These are phyloP conservation scores for Capronia epimyces DNA, from an alignment of 2,329 filamentous ascomycete species.

Conservation along the genomic window DNA sequence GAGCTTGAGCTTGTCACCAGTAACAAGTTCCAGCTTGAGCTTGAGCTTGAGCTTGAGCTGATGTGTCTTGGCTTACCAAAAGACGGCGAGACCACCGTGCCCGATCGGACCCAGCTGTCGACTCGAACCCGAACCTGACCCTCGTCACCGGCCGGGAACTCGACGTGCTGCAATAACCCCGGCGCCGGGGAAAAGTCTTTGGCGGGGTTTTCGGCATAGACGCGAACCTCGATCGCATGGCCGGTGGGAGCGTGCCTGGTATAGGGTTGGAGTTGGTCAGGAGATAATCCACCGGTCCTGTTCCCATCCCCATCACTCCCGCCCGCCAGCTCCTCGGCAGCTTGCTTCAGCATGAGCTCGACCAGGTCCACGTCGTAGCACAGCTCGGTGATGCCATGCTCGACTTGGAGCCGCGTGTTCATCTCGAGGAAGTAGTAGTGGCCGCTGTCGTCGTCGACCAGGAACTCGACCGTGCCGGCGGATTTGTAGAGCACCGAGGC, in stretches of 20 bases:
- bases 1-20: too few relatives aligned
- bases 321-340: constrained; percentile 45
- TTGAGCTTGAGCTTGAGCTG: too few relatives aligned
- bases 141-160: too few relatives aligned
- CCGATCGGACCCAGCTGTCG: too few relatives aligned
- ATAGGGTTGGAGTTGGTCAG: constrained; percentile 39
- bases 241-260: too few relatives aligned
- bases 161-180: constrained; percentile 53
- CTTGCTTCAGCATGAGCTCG: constrained; percentile 53
- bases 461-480: constrained; percentile 86
- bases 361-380: constrained; percentile 52
- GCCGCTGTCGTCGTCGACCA: constrained; percentile 74
- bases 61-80: too few relatives aligned
- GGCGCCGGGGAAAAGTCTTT: constrained; percentile 55
- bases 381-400: constrained; percentile 54
- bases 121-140: too few relatives aligned
- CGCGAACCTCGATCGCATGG: constrained; percentile 48
- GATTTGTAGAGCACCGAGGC: constrained; percentile 60
- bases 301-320: constrained; percentile 39
- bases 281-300: constrained; percentile 37
- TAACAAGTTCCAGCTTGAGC: too few relatives aligned
- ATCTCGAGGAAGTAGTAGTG: constrained; percentile 63
- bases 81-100: too few relatives aligned
- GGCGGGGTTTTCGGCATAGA: constrained; percentile 56
- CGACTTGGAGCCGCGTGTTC: constrained; percentile 35